A percentile compares a stretch with the other conserved stretches of the same genome.
These are phyloP conservation scores for Albifimbria verrucaria DNA, from an alignment of 2,329 filamentous ascomycete genomes.

Conservation along the genomic window DNA sequence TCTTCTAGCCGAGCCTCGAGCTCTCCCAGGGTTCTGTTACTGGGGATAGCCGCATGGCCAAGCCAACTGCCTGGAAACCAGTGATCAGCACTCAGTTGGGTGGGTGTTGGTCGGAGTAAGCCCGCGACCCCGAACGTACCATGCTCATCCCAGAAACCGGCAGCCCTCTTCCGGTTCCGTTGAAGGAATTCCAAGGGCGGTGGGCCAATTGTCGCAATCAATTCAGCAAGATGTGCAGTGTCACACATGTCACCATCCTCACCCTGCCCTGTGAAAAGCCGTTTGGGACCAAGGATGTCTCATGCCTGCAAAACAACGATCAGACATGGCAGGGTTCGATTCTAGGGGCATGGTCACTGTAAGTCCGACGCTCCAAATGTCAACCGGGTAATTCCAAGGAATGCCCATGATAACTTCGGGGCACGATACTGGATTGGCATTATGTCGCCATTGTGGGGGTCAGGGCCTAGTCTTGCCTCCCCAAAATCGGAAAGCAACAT, in stretches of 20 bases:
- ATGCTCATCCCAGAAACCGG: slow-evolving; percentile 19
- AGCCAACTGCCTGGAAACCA: slow-evolving; percentile 15
- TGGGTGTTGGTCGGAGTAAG: background rate
- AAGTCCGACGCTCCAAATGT: slow-evolving; percentile 26
- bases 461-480: slow-evolving; percentile 18
- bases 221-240: slow-evolving; percentile 16
- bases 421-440: slow-evolving; percentile 22
- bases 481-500: slow-evolving; percentile 26
- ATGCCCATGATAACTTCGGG: slow-evolving; percentile 19
- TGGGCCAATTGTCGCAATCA: slow-evolving; percentile 20
- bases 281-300: slow-evolving; percentile 16
- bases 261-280: slow-evolving; percentile 15
- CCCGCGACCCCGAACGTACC: slow-evolving; percentile 14
- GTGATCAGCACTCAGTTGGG: background rate
- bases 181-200: slow-evolving; percentile 14
- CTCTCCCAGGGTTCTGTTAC: slow-evolving; percentile 12
- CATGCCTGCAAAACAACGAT: slow-evolving; percentile 14
- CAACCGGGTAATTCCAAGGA: slow-evolving; percentile 20
- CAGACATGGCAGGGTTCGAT: background rate
- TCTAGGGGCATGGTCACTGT: slow-evolving; percentile 9
- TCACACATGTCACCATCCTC: slow-evolving; percentile 18
- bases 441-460: slow-evolving; percentile 23
- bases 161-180: slow-evolving; percentile 8
- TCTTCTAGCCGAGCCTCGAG: slow-evolving; percentile 14
- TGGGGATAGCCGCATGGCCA: slow-evolving; percentile 16